Base-by-base conservation (phyloP, 805 yeast genomes). In the Spathaspora girioi region DNA sequence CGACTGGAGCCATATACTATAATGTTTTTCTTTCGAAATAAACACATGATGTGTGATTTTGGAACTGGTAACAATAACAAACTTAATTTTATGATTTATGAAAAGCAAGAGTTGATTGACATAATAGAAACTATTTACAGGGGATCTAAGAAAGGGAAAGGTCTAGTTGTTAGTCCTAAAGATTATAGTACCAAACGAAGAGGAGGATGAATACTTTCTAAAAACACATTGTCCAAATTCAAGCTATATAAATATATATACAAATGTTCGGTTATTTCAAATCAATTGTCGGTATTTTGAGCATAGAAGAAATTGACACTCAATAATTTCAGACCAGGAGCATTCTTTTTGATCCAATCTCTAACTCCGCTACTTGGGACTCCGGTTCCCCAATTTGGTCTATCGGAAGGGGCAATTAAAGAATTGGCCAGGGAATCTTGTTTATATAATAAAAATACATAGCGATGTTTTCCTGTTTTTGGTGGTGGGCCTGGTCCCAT, bases 41-140 rank as follows among this genome's bases (percentile, higher is more conserved):
- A 90, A 66, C 98, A 93, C 67, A 92, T 93, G 96, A 84, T 94
- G 96, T 89, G 97, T 69, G 99, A 94, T 73, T 91, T 92, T 67
- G 99, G 99, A 2, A 94, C 98, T 0, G 99, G 99, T 31, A 91
- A 94, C 65, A 94, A 94, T 69, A 94, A 94, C 75, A 93, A 94
- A 75, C 73, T 94, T 73, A 91, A 90, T 63, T 93, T 93, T 68
- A 61, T 65, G 48, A 77, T 82, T 11, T 84, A 81, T 42, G 89
- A 89, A 64, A 84, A 86, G 54, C 97, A 93, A 65, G 97, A 91
- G 59, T 69, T 94, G 76, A 87, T 94, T 18, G 98, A 93, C 66
- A 87, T 94, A 29, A 71, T 94, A 10, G 99, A 94, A 62, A 86
- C 92, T 0, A 82, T 93, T 0, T 94, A 87, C 67, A 70, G 97